Conservation (phyloP, 768 basidiomycete genomes). For the Terana coerulea region DNA sequence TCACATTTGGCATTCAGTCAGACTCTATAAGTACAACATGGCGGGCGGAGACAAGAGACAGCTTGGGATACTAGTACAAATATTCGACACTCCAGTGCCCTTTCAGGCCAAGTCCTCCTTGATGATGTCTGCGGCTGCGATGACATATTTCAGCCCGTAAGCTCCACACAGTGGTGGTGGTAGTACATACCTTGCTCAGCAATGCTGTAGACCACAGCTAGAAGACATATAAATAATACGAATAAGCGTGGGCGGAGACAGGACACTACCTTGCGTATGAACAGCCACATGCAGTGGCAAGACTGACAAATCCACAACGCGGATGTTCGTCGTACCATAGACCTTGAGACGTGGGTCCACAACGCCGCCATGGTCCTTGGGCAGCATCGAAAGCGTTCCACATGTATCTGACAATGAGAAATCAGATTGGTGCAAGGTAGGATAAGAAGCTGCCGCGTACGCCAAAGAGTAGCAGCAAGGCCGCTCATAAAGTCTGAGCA, state of each 20-base stretch:
- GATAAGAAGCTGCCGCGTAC: neutral
- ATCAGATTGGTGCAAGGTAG: neutral
- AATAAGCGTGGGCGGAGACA: neutral
- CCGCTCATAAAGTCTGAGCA: neutral
- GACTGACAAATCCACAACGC: constrained; percentile 43
- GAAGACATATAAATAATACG: neutral
- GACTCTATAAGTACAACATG: no score
- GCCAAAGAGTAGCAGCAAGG: neutral
- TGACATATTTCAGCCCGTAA: neutral
- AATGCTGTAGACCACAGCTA: constrained; percentile 25
- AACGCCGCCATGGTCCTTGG: constrained; percentile 34
- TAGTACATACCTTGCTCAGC: constrained; percentile 25
- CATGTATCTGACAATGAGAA: constrained; percentile 12
- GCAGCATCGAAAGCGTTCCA: constrained; percentile 30
- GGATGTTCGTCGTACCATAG: constrained; percentile 40
- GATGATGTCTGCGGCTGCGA: constrained; percentile 28
- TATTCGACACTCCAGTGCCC: no score
- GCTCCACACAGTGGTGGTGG: no score
- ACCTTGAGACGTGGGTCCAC: constrained; percentile 25
- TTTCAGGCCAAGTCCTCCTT: no score
- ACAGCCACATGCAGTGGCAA: neutral
- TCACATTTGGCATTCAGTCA: no score
- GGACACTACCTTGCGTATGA: neutral
- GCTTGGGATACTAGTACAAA: no score
- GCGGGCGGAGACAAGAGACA: no score